Evolutionary conservation across 371 early-diverging fungal genomes (phyloP), one percentile per base, ranked within the genome.

Genomic region (Mortierella sp.): DNA sequence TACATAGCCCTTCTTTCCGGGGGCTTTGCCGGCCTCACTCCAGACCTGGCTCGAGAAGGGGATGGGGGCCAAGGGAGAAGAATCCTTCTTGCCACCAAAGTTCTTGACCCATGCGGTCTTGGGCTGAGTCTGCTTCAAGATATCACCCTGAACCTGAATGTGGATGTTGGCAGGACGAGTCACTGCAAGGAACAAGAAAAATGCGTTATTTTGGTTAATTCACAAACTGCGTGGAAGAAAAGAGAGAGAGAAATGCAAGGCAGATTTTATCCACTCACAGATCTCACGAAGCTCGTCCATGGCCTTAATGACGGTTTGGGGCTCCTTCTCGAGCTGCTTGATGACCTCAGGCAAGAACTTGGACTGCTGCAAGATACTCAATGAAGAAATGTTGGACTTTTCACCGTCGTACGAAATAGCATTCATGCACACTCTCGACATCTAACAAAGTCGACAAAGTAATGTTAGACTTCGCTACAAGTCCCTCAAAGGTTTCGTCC

Each of bases 111-210:
- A 94, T 0, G 89, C 84, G 0, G 88, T 88, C 72, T 90, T 89
- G 38, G 94, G 94, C 1, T 80, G 65, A 38, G 85, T 75, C 2
- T 93, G 83, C 54, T 89, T 90, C 63, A 92, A 75, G 57, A 94
- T 91, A 80, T 94, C 84, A 72, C 94, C 93, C 26, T 89, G 88
- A 26, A 94, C 92, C 83, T 94, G 94, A 28, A 94, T 82, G 55
- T 92, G 90, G 65, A 93, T 85, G 75, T 94, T 93, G 71, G 90
- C 83, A 10, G 94, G 92, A 16, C 82, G 75, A 52, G 91, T 90
- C 72, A 94, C 93, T 92, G 77, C n/a, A 68, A 75, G 19, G 16
- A 50, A 7, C 5, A 48, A 75, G 13, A 31, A 75, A n/a, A 31
- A 63, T 3, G 63, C 65, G 42, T 65, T 38, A 3, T 16, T 65